phyloP scores from a whole-genome alignment of 139 green algal species.

The Coelastrella sp. region DNA sequence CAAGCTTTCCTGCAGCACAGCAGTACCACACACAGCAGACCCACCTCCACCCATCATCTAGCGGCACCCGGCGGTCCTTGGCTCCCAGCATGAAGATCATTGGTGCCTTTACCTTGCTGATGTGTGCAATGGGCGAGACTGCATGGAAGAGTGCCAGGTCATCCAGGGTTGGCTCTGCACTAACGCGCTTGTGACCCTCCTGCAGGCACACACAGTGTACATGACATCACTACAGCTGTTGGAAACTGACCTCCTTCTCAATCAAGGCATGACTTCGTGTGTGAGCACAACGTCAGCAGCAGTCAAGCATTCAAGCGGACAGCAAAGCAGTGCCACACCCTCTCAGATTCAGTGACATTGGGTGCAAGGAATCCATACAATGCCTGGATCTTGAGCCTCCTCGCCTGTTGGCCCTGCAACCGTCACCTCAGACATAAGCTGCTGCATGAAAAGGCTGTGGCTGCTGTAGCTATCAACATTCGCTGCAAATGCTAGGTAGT shows the following conservation, averaged over 20 bases:
- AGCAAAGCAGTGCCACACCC: too few relatives aligned
- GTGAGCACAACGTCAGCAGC: too few relatives aligned
- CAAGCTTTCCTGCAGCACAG: neutral
- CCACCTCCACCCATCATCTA: conserved; percentile 80
- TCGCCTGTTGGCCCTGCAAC: too few relatives aligned
- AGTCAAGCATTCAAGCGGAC: too few relatives aligned
- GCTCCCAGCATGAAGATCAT: conserved; percentile 91
- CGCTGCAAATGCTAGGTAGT: too few relatives aligned
- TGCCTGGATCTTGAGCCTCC: too few relatives aligned
- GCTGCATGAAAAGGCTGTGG: too few relatives aligned
- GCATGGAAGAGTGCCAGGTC: conserved; percentile 76
- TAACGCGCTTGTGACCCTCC: conserved; percentile 64
- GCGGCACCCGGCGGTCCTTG: conserved; percentile 74
- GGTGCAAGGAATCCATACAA: too few relatives aligned
- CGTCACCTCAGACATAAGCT: too few relatives aligned
- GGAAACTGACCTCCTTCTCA: neutral
- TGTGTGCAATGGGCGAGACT: conserved; percentile 80
- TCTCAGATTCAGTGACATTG: too few relatives aligned
- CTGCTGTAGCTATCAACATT: too few relatives aligned
- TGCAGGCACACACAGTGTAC: conserved; percentile 29
- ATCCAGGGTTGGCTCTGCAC: conserved; percentile 61
- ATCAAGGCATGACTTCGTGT: too few relatives aligned
- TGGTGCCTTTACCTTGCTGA: conserved; percentile 79
- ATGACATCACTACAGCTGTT: neutral
- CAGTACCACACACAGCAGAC: conserved; percentile 35